Evolutionary conservation across 179 eudicot genomes (phyloP).

Genomic region (Amaranthus tricolor): DNA sequence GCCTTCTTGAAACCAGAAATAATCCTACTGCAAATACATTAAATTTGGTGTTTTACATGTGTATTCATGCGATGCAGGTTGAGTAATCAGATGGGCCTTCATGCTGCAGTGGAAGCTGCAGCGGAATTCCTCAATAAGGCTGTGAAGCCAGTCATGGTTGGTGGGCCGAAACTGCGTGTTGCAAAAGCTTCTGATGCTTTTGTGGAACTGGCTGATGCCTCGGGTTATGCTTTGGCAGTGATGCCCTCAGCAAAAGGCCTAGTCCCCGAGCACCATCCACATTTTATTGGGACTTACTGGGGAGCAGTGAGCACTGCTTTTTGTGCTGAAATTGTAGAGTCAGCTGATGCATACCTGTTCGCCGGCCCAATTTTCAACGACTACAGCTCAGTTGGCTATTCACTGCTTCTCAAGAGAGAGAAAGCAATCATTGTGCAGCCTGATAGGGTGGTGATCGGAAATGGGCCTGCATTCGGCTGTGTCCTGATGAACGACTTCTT

Average conservation of each 20-base stretch:
- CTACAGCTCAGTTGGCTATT: constrained; percentile 77
- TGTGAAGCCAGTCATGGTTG: constrained; percentile 77
- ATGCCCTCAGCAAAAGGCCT: constrained; percentile 82
- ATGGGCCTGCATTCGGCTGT: constrained; percentile 62
- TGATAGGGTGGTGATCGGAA: constrained; percentile 46
- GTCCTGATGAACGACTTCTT: constrained; percentile 78
- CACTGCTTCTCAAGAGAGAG: constrained; percentile 74
- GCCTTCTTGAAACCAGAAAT: not conserved
- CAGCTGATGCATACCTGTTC: constrained; percentile 76
- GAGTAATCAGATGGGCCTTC: constrained; percentile 59
- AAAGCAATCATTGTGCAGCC: constrained; percentile 70
- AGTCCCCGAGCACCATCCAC: constrained; percentile 68
- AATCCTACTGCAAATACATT: not conserved
- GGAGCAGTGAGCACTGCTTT: constrained; percentile 67
- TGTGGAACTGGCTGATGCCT: constrained; percentile 57
- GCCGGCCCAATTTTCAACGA: constrained; percentile 85
- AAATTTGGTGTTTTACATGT: not conserved
- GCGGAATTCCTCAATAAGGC: constrained; percentile 67
- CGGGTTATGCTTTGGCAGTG: constrained; percentile 63
- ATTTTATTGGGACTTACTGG: constrained; percentile 78
- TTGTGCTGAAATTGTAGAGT: constrained; percentile 74
- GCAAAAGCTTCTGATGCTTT: constrained; percentile 56
- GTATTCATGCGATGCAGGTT: constrained; percentile 30
- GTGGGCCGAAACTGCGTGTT: constrained; percentile 60
- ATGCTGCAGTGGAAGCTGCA: constrained; percentile 79